Evolutionary conservation across 305 asterid genomes (phyloP), one percentile per base, ranked within the genome.

Genomic region (Fraxinus greggii): DNA sequence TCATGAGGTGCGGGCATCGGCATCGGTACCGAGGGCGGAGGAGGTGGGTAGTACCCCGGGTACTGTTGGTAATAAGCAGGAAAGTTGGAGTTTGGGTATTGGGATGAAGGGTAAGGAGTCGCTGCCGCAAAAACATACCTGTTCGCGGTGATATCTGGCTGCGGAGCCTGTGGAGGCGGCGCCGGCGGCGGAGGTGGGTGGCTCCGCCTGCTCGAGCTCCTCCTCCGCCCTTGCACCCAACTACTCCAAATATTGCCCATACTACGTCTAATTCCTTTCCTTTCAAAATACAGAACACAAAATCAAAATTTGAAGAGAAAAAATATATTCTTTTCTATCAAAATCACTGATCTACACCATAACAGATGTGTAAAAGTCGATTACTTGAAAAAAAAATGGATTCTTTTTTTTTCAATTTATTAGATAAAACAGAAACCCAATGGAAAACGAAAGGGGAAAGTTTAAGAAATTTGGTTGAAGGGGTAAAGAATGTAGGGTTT

Each of bases 101-200:
- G 97, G 5, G 92, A 40, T 10, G 93, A 90, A 17, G 99, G 99
- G 79, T 89, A 94, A 2, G 99, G 99, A 12, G 99, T 94, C 54
- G 98, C 99, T 56, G 99, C 98, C 3, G 99, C 99, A 72, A 95
- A 94, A 0, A 95, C 99, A 85, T 95, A 95, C 1, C 97, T 92
- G 84, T 91, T 95, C 10, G 95, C 90, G 33, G 92, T 88, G 83
- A 92, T 89, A 89, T 92, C 99, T 8, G 96, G 93, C 78, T 91
- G 99, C 15, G 94, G 94, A 0, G 88, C 86, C 86, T 87, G 97
- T 1, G 91, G 87, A 0, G 92, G 95, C 0, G 97, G 69, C 13
- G 24, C 9, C 8, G 69, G 29, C 0, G 69, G 96, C 13, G 97
- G 91, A 0, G 97, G 93, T 9, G 95, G 97, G 89, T 90, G 93